A percentile compares a stretch with the other conserved stretches of the same genome.
Conservation (phyloP, 352 stramenopile species). For the Pilasporangium apinafurcum region DNA sequence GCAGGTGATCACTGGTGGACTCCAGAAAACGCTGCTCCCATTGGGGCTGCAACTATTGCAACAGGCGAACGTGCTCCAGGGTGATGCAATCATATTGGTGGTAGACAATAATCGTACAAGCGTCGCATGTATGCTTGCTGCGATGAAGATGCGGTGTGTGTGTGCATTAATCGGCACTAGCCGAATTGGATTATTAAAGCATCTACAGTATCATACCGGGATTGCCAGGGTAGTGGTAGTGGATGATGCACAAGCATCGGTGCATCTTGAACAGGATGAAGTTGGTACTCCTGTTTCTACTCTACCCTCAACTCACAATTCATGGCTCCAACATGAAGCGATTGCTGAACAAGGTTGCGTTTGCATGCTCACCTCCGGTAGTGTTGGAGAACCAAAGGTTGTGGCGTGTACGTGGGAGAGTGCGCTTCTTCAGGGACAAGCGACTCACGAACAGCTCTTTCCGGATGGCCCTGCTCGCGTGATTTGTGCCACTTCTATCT, state of each 20-base stretch:
- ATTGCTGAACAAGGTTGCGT: conserved; percentile 35
- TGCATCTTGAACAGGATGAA: conserved; percentile 10
- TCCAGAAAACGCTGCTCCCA: conserved; percentile 39
- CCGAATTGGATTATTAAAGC: conserved; percentile 34
- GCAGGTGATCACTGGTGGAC: conserved; percentile 33
- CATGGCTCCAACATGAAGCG: conserved; percentile 28
- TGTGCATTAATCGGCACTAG: conserved; percentile 45
- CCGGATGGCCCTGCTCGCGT: conserved; percentile 49
- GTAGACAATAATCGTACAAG: conserved; percentile 69
- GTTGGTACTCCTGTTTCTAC: background rate
- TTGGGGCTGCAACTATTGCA: conserved; percentile 36
- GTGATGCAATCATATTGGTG: conserved; percentile 59
- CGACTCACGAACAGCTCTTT: conserved; percentile 73
- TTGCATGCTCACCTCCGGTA: conserved; percentile 82
- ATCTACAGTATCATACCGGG: conserved; percentile 49
- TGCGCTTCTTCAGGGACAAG: conserved; percentile 75
- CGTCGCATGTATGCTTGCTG: conserved; percentile 63
- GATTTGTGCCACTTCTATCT: conserved; percentile 74
- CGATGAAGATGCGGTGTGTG: conserved; percentile 55
- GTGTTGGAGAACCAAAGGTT: conserved; percentile 70
- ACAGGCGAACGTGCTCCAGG: conserved; percentile 16
- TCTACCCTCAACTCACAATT: too few relatives aligned
- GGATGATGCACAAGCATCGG: conserved; percentile 16
- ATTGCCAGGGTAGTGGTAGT: conserved; percentile 54
- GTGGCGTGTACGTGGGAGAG: conserved; percentile 65